Evolutionary conservation across 257 asterid genomes (phyloP), one percentile per base, ranked within the genome.

Genomic region (Salvia hispanica): DNA sequence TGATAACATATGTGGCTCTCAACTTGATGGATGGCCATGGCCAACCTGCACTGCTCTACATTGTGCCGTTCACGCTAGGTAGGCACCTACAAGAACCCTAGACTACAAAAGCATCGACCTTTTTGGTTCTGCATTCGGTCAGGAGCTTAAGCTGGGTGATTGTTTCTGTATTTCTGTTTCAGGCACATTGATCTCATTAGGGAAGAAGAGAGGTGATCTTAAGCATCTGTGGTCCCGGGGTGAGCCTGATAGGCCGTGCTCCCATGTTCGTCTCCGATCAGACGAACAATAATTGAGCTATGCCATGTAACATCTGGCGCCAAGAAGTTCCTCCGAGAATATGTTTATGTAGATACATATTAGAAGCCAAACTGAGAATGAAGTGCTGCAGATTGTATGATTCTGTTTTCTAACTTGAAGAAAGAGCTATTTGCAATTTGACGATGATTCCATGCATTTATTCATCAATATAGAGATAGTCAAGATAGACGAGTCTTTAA

Each of bases 21-120:
- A 91, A 85, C 81, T 68, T 94, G 88, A 94, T 88, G 96, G 96
- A 91, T 53, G 99, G 99, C 59, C 95, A 88, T 55, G 99, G 99
- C 52, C 97, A 94, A 57, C 99, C 99, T 11, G 99, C 97, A 34
- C 76, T 94, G 85, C 99, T 94, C 36, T 94, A 94, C 79, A 94
- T 94, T 45, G 99, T 94, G n/a, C 99, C 99, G 9, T 91, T 86
- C 86, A 94, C 93, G 1, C 77, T 94, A 74, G 96, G 99, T 94
- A 76, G n/a, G 80, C 42, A 12, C 33, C 63, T 12, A 28, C 33
- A 52, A 70, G 46, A 57, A 28, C 64, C 11, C 39, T 0, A 2
- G 21, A 13, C 14, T 8, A 16, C 50, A 4, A 12, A 18, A 33
- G 5, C 3, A 21, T 9, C 8, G 53, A 16, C 18, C 11, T 3